phyloP scores from a whole-genome alignment of 2,329 filamentous ascomycete genomes.

The Elsinoe perseae region DNA sequence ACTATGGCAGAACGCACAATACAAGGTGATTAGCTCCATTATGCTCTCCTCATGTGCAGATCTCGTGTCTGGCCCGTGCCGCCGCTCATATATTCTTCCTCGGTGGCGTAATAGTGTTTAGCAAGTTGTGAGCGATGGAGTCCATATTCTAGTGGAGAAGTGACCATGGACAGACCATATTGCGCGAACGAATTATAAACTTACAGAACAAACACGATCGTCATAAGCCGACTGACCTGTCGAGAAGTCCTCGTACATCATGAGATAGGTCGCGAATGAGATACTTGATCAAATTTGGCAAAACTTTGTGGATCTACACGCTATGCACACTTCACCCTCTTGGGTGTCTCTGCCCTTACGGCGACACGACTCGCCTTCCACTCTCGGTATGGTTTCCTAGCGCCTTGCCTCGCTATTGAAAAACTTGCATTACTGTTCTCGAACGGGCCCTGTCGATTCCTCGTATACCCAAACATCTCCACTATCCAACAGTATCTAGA shows the following conservation, averaged over 20 bases:
- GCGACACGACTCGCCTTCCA: background rate
- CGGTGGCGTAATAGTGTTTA: no score
- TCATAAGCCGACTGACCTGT: background rate
- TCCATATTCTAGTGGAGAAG: no score
- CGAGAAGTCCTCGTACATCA: no score
- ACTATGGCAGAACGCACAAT: background rate
- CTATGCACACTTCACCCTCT: background rate
- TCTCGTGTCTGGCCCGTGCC: no score
- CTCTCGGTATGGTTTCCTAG: background rate
- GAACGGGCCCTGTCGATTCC: background rate
- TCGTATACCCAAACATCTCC: background rate
- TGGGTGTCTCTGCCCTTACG: background rate
- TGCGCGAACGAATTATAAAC: no score
- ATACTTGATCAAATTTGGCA: background rate
- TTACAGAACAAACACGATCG: no score
- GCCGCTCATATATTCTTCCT: no score
- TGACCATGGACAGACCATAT: no score
- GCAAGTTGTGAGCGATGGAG: no score
- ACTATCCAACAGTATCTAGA: background rate
- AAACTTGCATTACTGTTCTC: background rate
- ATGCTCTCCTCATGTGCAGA: no score
- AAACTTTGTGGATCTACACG: background rate
- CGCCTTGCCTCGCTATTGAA: background rate
- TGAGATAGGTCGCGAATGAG: no score
- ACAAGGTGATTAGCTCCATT: no score